Evolutionary conservation across 371 early-diverging fungal species (phyloP), one percentile per base, ranked within the genome.

Genomic region (Mortierella sp.): DNA sequence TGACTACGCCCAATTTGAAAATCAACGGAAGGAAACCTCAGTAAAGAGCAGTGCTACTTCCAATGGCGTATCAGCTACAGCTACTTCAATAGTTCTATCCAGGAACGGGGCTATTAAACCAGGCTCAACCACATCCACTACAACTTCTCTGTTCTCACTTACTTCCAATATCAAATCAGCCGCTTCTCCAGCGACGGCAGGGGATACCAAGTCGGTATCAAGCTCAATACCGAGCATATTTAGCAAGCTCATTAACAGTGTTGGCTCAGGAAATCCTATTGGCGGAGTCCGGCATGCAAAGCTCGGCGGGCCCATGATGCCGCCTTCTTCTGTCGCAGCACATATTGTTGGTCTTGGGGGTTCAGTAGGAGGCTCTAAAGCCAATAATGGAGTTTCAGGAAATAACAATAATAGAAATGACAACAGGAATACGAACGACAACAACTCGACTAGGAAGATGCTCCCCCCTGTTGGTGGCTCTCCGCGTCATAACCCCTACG

Each of bases 201-300:
- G 15, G 13, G 32, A 65, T 28, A 62, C 19, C 35, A 28, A 22
- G 31, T 19, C 68, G 34, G 42, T n/a, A 9, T 7, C 71, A 12
- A 47, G 69, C 4, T 60, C 63, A 2, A 61, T 72, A 19, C 22
- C 80, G 7, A 28, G 57, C 19, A 70, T 80, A 28, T 80, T 80
- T 42, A 74, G 80, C 53, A 62, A 45, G 12, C 71, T 80, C 22
- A 80, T 80, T 45, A 80, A 70, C 40, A 66, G 63, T 22, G 75
- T 80, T 28, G 80, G 66, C 8, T 64, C 64, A 17, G 80, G 80
- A 56, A 80, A 80, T 19, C 80, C 70, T 9, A 74, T 80, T 31
- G 80, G 80, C 6, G 75, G 80, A 15, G 55, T 45, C n/a, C 70
- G 64, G 19, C 70, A 80, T 74, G 80, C 75, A 1, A 80, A 70